Evolutionary conservation across 805 yeast species (phyloP), one percentile per base, ranked within the genome.

Genomic region (Candida qinlingensis): DNA sequence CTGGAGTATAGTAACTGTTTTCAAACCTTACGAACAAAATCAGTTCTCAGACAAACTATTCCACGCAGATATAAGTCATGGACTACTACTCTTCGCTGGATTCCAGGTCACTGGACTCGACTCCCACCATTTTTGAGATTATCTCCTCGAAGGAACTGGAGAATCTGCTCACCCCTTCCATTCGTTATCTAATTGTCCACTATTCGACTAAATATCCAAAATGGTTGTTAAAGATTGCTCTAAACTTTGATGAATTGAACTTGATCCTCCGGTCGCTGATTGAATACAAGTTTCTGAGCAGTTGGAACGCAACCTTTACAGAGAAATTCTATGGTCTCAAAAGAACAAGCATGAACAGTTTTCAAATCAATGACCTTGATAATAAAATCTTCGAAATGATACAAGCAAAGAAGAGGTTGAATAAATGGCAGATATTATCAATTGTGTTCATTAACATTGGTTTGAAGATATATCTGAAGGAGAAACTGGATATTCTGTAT

Each of bases 241-340:
- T 85, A 57, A 70, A 72, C 40, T 90, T 86, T 60, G 97, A 92
- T 63, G 96, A 88, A 69, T 59, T 89, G 36, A 84, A 84, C 56
- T 63, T 84, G 4, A 50, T 78, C 2, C 51, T 84, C 3, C 70
- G 91, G 58, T 81, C 86, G 0, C 49, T 76, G 4, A 68, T 92
- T 2, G 97, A 94, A 64, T 81, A 81, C 72, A 74, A 77, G 52
- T 87, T 83, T 56, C 64, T 92, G 43, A 76, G 70, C 45, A 72
- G 73, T 43, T 87, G 94, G 88, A 91, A 87, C 58, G 80, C 95
- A 0, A 80, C 94, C 3, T 88, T 92, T 59, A 88, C 96, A 0
- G 97, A 92, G 64, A 86, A 87, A 61, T 92, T 92, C 62, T 92
- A 92, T 61, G 98, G 97, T 2, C 67, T 92, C 54, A 89, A 89